Conservation (phyloP, 768 basidiomycete genomes). For the Psilocybe sp. region DNA sequence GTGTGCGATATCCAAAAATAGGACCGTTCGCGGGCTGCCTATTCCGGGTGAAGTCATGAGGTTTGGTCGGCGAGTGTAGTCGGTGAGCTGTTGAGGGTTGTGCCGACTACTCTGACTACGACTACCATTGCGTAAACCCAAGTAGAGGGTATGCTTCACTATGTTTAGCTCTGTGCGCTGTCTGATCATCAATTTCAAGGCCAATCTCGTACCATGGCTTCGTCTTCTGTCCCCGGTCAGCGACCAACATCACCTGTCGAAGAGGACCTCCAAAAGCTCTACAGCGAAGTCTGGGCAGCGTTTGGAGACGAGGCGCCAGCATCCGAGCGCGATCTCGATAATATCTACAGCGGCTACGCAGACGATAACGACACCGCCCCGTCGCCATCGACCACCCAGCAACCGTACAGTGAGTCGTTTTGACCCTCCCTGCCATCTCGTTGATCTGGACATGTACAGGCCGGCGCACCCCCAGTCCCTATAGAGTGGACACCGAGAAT, state of each 20-base stretch:
- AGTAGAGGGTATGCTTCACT: neutral
- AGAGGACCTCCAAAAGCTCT: constrained; percentile 70
- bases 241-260: constrained; percentile 48
- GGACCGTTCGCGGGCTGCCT: too few species aligned
- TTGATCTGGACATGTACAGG: constrained; percentile 8
- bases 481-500: constrained; percentile 14
- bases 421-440: neutral
- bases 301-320: constrained; percentile 47
- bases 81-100: constrained; percentile 6
- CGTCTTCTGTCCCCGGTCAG: constrained; percentile 13
- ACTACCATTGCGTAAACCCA: neutral
- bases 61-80: constrained; percentile 16
- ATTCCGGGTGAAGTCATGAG: constrained; percentile 18
- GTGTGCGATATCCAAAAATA: too few species aligned
- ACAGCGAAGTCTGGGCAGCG: constrained; percentile 71
- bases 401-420: constrained; percentile 7
- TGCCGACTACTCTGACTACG: constrained; percentile 1
- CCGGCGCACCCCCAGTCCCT: constrained; percentile 16
- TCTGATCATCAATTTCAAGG: neutral
- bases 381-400: constrained; percentile 7
- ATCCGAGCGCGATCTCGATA: constrained; percentile 33
- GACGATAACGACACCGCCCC: constrained; percentile 18
- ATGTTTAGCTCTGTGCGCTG: neutral
- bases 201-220: constrained; percentile 11
- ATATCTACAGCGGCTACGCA: constrained; percentile 35